Percentiles rank a stretch among this genome's conserved stretches.
Evolutionary conservation across 352 stramenopile species (phyloP).

Genomic region (Pythium coloratum): DNA sequence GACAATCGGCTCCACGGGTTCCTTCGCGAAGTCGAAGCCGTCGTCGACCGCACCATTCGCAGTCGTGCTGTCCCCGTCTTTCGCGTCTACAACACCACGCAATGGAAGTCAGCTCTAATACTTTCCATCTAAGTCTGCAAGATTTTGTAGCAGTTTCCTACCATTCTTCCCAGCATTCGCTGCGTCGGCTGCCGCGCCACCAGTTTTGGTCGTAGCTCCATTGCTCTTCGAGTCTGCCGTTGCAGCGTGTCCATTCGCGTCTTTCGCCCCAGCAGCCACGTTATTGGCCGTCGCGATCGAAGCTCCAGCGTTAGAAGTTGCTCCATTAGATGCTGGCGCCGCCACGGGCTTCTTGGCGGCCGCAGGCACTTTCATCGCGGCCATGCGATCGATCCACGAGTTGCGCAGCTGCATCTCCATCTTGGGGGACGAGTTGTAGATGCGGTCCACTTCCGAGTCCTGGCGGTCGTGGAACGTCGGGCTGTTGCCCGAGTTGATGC

Average conservation of each 20-base stretch:
- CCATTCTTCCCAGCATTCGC: constrained; percentile 15
- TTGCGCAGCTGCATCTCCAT: constrained; percentile 85
- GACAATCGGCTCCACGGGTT: constrained; percentile 61
- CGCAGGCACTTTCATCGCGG: constrained; percentile 60
- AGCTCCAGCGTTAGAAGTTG: background rate
- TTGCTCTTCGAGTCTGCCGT: background rate
- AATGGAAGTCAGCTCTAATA: background rate
- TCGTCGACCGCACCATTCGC: constrained; percentile 25
- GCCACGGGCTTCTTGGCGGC: constrained; percentile 55
- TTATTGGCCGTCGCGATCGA: background rate
- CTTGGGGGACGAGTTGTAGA: constrained; percentile 90
- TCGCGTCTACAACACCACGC: constrained; percentile 1
- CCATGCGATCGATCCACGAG: constrained; percentile 89
- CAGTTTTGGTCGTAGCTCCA: background rate
- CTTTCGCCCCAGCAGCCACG: constrained; percentile 5
- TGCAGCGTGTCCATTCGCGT: constrained; percentile 14
- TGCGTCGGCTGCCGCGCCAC: constrained; percentile 9
- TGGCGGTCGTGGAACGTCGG: constrained; percentile 88
- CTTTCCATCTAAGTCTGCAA: background rate
- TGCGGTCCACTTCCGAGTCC: constrained; percentile 88
- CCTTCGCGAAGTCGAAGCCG: constrained; percentile 68
- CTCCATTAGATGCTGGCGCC: constrained; percentile 6
- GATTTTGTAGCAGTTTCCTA: background rate
- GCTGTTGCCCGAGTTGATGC: constrained; percentile 78
- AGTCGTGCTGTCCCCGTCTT: background rate